These are phyloP conservation scores for Narthecium ossifragum DNA, from an alignment of 106 monocot genomes.

Conservation along the genomic window DNA sequence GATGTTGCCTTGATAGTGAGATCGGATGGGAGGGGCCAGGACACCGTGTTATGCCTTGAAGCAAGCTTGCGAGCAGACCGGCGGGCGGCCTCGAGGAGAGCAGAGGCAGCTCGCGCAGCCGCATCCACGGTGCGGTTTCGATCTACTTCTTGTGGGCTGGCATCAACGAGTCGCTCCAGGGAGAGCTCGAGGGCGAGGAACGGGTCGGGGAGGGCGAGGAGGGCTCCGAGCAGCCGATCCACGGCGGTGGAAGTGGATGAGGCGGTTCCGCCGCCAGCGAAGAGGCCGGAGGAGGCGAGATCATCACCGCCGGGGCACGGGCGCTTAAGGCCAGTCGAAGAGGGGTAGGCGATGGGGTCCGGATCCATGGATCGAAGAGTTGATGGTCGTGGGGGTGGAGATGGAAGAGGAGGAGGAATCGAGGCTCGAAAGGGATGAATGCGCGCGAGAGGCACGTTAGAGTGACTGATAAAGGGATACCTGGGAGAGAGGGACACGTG, in stretches of 20 bases:
- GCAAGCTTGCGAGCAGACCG: neutral
- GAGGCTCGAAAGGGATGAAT: neutral
- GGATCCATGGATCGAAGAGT: neutral
- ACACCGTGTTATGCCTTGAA: neutral
- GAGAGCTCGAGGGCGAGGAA: neutral
- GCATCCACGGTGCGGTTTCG: neutral
- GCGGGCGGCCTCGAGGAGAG: neutral
- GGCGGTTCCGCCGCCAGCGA: no score
- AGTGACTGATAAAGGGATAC: no score
- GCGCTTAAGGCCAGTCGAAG: slow-evolving; percentile 8
- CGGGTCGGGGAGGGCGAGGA: neutral
- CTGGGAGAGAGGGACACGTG: neutral
- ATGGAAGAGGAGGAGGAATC: no score
- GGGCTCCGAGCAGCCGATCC: neutral
- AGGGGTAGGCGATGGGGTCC: neutral
- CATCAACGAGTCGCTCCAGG: neutral
- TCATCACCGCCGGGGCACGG: slow-evolving; percentile 16
- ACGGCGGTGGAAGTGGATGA: neutral
- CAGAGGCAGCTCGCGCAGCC: neutral
- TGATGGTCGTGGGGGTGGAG: neutral
- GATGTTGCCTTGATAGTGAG: neutral
- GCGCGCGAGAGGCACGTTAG: no score
- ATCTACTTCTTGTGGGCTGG: neutral
- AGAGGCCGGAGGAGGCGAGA: neutral
- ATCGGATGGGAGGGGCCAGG: neutral